A percentile compares a stretch with the other conserved stretches of the same genome.
phyloP scores from a whole-genome alignment of 805 yeast genomes.

The Wickerhamomyces silvicola region DNA sequence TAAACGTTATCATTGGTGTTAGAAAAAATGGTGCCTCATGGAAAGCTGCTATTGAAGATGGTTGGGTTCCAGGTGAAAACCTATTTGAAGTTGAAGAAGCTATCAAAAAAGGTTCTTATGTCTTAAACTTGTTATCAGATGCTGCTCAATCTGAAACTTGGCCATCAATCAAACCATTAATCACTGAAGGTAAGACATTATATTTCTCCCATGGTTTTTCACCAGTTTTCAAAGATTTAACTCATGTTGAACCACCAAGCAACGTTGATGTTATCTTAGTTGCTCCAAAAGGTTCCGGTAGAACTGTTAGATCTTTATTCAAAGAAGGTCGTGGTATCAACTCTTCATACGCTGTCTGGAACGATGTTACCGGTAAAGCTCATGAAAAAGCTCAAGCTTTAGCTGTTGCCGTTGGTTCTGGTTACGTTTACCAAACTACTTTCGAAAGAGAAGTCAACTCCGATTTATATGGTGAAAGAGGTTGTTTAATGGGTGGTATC shows the following conservation, averaged over 20 bases:
- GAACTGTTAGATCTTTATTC: slow-evolving; percentile 98
- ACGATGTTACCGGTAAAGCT: slow-evolving; percentile 98
- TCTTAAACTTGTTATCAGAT: slow-evolving; percentile 97
- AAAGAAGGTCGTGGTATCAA: slow-evolving; percentile 99
- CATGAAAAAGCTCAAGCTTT: slow-evolving; percentile 98
- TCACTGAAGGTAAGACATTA: slow-evolving; percentile 95
- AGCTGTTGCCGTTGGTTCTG: slow-evolving; percentile 99
- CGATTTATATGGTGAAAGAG: slow-evolving; percentile 99
- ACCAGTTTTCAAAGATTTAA: slow-evolving; percentile 96
- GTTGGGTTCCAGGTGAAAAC: slow-evolving; percentile 99
- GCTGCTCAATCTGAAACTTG: slow-evolving; percentile 99
- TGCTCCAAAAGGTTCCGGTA: slow-evolving; percentile 99
- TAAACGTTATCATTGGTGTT: slow-evolving; percentile 96
- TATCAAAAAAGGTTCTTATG: slow-evolving; percentile 80
- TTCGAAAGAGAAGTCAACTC: slow-evolving; percentile 99
- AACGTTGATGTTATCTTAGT: slow-evolving; percentile 96
- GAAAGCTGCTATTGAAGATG: slow-evolving; percentile 99
- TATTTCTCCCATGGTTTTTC: slow-evolving; percentile 99
- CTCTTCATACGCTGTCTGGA: slow-evolving; percentile 99
- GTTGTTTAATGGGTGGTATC: slow-evolving; percentile 99
- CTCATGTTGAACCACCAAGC: slow-evolving; percentile 92
- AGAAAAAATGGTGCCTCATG: slow-evolving; percentile 98
- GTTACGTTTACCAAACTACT: slow-evolving; percentile 99
- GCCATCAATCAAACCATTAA: slow-evolving; percentile 76
- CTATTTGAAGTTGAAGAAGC: slow-evolving; percentile 95